Evolutionary conservation across 2,329 filamentous ascomycete species (phyloP), one percentile per base, ranked within the genome.

Genomic region (Beauveria australis): DNA sequence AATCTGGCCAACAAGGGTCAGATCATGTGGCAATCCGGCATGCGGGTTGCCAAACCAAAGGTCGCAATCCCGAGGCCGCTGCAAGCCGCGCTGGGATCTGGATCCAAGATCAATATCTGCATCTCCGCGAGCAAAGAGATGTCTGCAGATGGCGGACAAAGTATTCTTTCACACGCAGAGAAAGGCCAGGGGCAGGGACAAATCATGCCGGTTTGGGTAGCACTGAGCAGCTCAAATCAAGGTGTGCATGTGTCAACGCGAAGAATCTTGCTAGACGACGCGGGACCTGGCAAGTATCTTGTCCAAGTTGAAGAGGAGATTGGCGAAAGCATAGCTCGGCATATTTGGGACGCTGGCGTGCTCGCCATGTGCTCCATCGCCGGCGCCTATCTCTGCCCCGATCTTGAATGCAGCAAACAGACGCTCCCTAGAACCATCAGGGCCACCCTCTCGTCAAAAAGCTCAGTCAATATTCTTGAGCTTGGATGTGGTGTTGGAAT

Each of bases 311-410:
- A 81, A 58, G 83, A 85, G 62, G 81, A 84, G 57, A 77, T 85
- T 10, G 82, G 81, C 16, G 81, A 85, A 70, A 84, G 81, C 66
- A 84, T 85, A 59, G 81, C 82, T 0, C 77, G 82, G 3, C 82
- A 85, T 62, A 74, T 85, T 6, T 85, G 82, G 82, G 82, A 85
- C 57, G 81, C 77, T 1, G 82, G 82, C 0, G 71, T 84, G 10
- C 72, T 80, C 6, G 76, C 78, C 1, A 65, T 74, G 19, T 72
- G 71, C 26, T 69, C 69, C 46, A 66, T 75, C 30, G 69, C 68
- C 5, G 70, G 68, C 14, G 67, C 68, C 3, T 68, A 69, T 44
- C 65, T 66, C 6, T 63, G 67, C 12, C 68, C 70, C 6, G 63
- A 64, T n/a, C 64, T 67, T 48, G 64, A 66, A 37, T 66, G 67